Evolutionary conservation across 2,329 filamentous ascomycete species (phyloP).

Genomic region (Fusarium armeniacum): DNA sequence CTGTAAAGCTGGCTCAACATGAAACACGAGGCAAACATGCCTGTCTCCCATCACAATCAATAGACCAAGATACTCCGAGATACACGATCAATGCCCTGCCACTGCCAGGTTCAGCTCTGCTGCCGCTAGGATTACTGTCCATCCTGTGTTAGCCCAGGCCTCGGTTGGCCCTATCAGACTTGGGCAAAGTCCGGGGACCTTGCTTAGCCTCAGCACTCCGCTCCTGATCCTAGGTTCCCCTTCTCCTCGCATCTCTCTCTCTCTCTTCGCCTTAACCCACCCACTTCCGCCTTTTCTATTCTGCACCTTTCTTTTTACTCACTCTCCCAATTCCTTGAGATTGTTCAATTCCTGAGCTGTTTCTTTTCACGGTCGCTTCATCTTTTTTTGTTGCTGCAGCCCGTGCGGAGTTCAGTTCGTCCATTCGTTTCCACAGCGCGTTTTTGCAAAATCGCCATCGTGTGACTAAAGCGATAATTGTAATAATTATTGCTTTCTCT

Average conservation of each 20-base stretch:
- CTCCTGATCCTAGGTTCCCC: slow-evolving; percentile 22
- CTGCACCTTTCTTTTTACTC: slow-evolving; percentile 27
- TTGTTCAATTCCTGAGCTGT: slow-evolving; percentile 41
- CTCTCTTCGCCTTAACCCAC: slow-evolving; percentile 37
- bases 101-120: slow-evolving; percentile 35
- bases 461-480: slow-evolving; percentile 26
- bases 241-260: slow-evolving; percentile 24
- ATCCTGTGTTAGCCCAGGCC: slow-evolving; percentile 10
- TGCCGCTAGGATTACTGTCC: slow-evolving; percentile 15
- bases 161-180: slow-evolving; percentile 44
- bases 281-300: slow-evolving; percentile 26
- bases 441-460: slow-evolving; percentile 45
- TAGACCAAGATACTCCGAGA: slow-evolving; percentile 22
- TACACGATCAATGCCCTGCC: slow-evolving; percentile 22
- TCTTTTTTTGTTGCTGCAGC: slow-evolving; percentile 29
- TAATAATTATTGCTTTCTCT: slow-evolving; percentile 34
- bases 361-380: slow-evolving; percentile 42
- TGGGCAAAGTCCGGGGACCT: slow-evolving; percentile 34
- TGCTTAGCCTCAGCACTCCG: slow-evolving; percentile 27
- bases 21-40: slow-evolving; percentile 23
- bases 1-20: slow-evolving; percentile 12
- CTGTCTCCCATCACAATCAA: background rate
- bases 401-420: slow-evolving; percentile 48
- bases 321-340: slow-evolving; percentile 32
- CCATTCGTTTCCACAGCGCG: slow-evolving; percentile 50